Evolutionary conservation across 164 flowering plant genomes (phyloP).

Genomic region (Echeveria elegans): DNA sequence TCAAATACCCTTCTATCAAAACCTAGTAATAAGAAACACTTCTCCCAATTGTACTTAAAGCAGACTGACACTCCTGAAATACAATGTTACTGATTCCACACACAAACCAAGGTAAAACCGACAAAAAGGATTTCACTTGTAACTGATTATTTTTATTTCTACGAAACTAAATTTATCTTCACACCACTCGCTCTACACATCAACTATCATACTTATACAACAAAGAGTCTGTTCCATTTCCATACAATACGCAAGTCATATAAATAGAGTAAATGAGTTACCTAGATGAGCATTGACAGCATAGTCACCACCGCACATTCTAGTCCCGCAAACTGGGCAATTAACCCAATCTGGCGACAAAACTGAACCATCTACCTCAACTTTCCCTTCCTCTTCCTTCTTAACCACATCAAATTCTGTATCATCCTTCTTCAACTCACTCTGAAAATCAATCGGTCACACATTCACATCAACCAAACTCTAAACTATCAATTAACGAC

Average conservation of each 20-base stretch:
- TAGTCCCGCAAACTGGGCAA: constrained; percentile 67
- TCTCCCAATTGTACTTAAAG: no score
- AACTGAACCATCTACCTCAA: no score
- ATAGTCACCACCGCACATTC: constrained; percentile 29
- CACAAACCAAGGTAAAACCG: no score
- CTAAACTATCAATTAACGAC: neutral
- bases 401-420: neutral
- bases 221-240: neutral
- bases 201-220: no score
- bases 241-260: neutral
- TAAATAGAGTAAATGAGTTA: constrained; percentile 13
- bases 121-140: no score
- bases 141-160: no score
- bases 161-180: no score
- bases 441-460: neutral
- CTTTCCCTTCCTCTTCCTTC: constrained; percentile 13
- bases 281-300: constrained; percentile 72
- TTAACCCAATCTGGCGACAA: constrained; percentile 30
- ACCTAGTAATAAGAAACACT: no score
- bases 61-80: no score
- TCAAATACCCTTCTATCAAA: no score
- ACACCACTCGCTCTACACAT: no score
- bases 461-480: neutral
- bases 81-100: no score
- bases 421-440: neutral